A percentile compares a stretch with the other conserved stretches of the same genome.
These are phyloP conservation scores for Posidonia oceanica DNA, from an alignment of 116 monocot genomes.

Conservation along the genomic window DNA sequence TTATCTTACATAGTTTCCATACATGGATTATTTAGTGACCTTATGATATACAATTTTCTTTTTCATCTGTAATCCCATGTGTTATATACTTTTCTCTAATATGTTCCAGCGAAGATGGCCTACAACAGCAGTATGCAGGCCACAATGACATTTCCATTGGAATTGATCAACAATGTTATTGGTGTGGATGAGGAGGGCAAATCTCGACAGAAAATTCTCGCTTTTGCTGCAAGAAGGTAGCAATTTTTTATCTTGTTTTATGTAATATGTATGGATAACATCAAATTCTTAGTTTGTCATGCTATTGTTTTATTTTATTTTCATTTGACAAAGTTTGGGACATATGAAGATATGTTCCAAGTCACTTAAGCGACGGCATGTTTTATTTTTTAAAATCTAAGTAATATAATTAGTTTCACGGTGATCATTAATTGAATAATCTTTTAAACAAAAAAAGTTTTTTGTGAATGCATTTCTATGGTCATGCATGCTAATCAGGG, in stretches of 20 bases:
- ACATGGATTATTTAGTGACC: neutral
- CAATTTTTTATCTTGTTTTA: neutral
- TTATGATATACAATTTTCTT: neutral
- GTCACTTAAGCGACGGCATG: no score
- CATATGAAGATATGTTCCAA: no score
- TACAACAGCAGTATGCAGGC: slow-evolving; percentile 25
- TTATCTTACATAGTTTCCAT: no score
- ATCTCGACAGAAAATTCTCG: slow-evolving; percentile 79
- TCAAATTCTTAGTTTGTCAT: no score
- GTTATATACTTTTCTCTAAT: slow-evolving; percentile 1
- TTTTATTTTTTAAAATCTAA: no score
- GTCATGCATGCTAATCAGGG: no score
- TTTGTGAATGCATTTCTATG: no score
- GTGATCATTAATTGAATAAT: no score
- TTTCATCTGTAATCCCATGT: neutral
- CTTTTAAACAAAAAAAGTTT: no score
- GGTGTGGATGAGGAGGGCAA: slow-evolving; percentile 83
- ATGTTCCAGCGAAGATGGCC: slow-evolving; percentile 42
- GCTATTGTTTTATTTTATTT: no score
- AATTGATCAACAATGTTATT: slow-evolving; percentile 67
- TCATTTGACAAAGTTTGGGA: no score
- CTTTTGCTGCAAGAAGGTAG: slow-evolving; percentile 89
- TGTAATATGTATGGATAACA: neutral
- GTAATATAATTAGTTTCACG: no score
- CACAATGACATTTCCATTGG: slow-evolving; percentile 69